A percentile compares a stretch with the other conserved stretches of the same genome.
These are phyloP conservation scores for Drechslerella stenobrocha DNA, from an alignment of 2,329 filamentous ascomycete genomes.

Conservation along the genomic window DNA sequence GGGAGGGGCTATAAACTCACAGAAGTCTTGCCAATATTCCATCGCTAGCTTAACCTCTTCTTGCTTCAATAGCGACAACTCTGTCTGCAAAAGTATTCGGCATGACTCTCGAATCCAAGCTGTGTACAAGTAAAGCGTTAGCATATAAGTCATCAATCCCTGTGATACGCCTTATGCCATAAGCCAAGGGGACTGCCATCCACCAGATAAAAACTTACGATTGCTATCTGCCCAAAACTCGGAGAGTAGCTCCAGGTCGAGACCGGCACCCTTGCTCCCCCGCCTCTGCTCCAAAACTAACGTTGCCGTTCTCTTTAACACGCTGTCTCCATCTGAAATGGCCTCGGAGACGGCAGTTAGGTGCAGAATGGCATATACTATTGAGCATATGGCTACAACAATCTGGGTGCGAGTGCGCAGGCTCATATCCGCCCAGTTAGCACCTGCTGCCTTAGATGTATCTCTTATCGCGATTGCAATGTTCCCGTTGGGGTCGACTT, in stretches of 20 bases:
- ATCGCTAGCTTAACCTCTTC: conserved; percentile 33
- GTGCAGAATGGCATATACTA: conserved; percentile 35
- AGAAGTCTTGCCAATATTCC: conserved; percentile 50
- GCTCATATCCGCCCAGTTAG: conserved; percentile 28
- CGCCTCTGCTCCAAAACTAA: conserved; percentile 12
- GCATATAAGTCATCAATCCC: conserved; percentile 25
- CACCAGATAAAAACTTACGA: conserved; percentile 15
- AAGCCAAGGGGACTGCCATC: too few species aligned
- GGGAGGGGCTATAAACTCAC: too few species aligned
- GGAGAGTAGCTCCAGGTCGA: conserved; percentile 33
- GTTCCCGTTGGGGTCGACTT: conserved; percentile 19
- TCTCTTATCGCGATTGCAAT: conserved; percentile 29
- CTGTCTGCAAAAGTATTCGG: conserved; percentile 27
- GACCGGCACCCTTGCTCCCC: conserved; percentile 7
- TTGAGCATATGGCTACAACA: conserved; percentile 28
- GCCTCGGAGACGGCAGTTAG: conserved; percentile 31
- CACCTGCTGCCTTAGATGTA: neutral
- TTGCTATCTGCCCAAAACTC: conserved; percentile 39
- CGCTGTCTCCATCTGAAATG: conserved; percentile 27
- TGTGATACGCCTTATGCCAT: conserved; percentile 8
- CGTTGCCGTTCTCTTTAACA: conserved; percentile 27
- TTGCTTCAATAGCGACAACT: conserved; percentile 24
- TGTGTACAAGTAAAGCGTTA: too few species aligned
- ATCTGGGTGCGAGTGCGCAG: conserved; percentile 29
- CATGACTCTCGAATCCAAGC: conserved; percentile 46